phyloP scores from a whole-genome alignment of 2,329 filamentous ascomycete genomes.

The Lasiodiplodia hormozganensis region DNA sequence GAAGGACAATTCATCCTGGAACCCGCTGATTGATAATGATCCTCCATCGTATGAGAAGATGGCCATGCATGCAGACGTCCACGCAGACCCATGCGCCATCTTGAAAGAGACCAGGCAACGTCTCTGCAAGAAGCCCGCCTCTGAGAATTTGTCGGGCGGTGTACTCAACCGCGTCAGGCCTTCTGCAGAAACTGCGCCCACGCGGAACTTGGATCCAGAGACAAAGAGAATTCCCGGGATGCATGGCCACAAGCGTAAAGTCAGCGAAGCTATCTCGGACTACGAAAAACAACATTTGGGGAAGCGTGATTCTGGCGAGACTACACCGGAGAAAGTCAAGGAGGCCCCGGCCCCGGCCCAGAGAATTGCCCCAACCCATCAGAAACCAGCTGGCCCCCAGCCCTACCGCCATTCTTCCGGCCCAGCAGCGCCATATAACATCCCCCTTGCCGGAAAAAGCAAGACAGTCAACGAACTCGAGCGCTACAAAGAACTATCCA shows the following conservation, averaged over 20 bases:
- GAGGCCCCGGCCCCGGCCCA: background rate
- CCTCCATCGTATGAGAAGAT: constrained; percentile 3
- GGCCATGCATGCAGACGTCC: background rate
- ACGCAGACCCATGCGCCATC: background rate
- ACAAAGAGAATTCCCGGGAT: background rate
- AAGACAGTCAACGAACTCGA: background rate
- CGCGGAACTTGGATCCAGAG: background rate
- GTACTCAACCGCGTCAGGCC: background rate
- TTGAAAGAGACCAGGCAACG: background rate
- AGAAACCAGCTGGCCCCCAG: background rate
- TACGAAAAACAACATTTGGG: constrained; percentile 7
- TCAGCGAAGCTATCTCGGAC: background rate
- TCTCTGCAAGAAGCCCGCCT: background rate
- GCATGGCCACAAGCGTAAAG: constrained; percentile 3
- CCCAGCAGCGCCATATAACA: background rate
- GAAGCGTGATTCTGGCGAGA: background rate
- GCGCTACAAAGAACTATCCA: background rate
- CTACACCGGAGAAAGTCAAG: background rate
- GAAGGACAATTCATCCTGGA: background rate
- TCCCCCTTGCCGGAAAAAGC: background rate
- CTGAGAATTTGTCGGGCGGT: background rate
- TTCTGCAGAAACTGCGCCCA: background rate
- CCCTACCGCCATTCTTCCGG: background rate
- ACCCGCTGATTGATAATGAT: background rate
- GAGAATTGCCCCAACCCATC: background rate